phyloP scores from a whole-genome alignment of 2,329 filamentous ascomycete genomes.

The Calonectria naviculata region DNA sequence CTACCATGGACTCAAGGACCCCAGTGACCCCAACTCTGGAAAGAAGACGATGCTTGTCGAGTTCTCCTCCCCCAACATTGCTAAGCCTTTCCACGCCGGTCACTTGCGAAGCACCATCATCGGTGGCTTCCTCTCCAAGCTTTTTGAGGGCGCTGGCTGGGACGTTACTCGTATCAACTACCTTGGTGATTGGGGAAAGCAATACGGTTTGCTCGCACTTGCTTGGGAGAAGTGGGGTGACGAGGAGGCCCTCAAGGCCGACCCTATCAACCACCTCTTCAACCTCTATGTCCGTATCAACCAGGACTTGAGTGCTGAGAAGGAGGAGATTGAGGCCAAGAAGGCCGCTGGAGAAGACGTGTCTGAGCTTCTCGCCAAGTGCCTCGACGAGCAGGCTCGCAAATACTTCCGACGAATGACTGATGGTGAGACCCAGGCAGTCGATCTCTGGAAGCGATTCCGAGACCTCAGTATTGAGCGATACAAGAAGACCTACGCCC shows the following conservation, averaged over 20 bases:
- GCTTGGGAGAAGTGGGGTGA: slow-evolving; percentile 81
- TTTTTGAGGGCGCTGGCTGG: slow-evolving; percentile 79
- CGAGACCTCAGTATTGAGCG: slow-evolving; percentile 74
- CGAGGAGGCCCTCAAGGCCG: slow-evolving; percentile 75
- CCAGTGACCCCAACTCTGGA: slow-evolving; percentile 67
- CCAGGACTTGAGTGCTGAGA: slow-evolving; percentile 72
- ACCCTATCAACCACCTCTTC: slow-evolving; percentile 86
- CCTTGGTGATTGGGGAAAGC: slow-evolving; percentile 44
- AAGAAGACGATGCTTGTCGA: slow-evolving; percentile 80
- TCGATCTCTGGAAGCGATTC: slow-evolving; percentile 74
- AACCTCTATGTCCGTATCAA: slow-evolving; percentile 87
- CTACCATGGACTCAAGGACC: slow-evolving; percentile 69
- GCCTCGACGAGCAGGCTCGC: slow-evolving; percentile 80
- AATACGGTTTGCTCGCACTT: slow-evolving; percentile 61
- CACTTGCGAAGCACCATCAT: slow-evolving; percentile 85
- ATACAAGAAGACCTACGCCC: slow-evolving; percentile 76
- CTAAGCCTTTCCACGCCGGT: slow-evolving; percentile 85
- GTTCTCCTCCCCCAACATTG: slow-evolving; percentile 88
- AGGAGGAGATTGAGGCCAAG: slow-evolving; percentile 70
- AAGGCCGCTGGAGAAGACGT: slow-evolving; percentile 65
- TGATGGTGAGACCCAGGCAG: slow-evolving; percentile 70
- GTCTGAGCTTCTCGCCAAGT: slow-evolving; percentile 60
- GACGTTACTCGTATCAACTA: slow-evolving; percentile 78
- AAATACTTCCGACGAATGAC: slow-evolving; percentile 79
- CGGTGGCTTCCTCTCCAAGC: slow-evolving; percentile 79